phyloP scores from a whole-genome alignment of 2,329 filamentous ascomycete genomes.

The Trichophyton benhamiae region DNA sequence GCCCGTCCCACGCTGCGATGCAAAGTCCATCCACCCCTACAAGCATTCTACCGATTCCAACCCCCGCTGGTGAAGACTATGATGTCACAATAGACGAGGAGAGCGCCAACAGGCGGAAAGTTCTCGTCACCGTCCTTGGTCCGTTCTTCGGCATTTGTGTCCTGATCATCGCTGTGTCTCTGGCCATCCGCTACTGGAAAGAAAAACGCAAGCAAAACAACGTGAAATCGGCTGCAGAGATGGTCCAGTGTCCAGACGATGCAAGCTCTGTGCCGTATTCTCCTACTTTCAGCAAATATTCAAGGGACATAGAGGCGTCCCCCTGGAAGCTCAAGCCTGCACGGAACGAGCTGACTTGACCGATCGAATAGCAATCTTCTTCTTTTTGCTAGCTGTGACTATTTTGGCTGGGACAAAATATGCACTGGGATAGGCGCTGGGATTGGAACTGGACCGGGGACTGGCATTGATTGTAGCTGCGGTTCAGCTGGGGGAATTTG shows the following conservation, averaged over 20 bases:
- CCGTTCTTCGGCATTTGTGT: not conserved
- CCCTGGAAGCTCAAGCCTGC: not conserved
- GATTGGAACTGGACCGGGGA: not conserved
- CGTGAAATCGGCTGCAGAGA: not conserved
- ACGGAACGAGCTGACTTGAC: not conserved
- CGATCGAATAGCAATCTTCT: not conserved
- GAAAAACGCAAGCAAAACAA: not conserved
- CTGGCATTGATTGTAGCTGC: not conserved
- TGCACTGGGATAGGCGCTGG: not conserved
- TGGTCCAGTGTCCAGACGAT: not conserved
- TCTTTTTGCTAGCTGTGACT: not conserved
- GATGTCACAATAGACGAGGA: not conserved
- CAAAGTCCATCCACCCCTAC: not conserved
- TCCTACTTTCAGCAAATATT: not conserved
- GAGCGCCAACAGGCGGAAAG: not conserved
- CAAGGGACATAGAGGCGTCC: not conserved
- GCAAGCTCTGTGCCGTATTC: not conserved
- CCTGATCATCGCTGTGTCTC: not conserved
- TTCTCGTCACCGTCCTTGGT: not conserved
- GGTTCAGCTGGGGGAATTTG: not conserved
- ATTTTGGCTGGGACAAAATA: not conserved
- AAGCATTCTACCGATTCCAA: not conserved
- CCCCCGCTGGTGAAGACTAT: not conserved
- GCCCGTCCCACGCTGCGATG: not conserved
- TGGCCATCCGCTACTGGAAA: not conserved